Conservation (phyloP, 805 yeast genomes). For the Blastobotrys robertii region DNA sequence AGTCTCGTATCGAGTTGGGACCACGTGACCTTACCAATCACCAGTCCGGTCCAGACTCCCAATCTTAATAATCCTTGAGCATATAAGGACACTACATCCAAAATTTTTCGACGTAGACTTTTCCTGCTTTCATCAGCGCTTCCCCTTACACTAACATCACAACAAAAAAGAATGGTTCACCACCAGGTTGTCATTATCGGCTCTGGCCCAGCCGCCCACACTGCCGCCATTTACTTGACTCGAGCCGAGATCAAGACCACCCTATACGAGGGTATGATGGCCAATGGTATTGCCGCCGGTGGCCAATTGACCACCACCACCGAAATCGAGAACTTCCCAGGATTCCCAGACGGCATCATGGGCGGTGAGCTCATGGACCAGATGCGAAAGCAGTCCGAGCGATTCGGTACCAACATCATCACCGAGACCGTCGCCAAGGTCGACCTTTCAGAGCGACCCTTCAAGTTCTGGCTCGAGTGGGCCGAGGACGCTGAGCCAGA, state of each 20-base stretch:
- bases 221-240: constrained; percentile 94
- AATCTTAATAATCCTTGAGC: not conserved
- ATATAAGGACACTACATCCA: not conserved
- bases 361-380: constrained; percentile 87
- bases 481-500: constrained; percentile 85
- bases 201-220: constrained; percentile 99
- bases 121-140: not conserved
- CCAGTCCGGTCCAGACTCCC: not conserved
- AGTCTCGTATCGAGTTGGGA: too few species aligned
- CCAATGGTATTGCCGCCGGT: constrained; percentile 98
- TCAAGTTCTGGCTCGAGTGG: constrained; percentile 95
- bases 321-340: constrained; percentile 97
- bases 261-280: constrained; percentile 90
- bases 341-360: constrained; percentile 87
- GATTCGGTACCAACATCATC: constrained; percentile 88
- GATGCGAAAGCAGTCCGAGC: constrained; percentile 80
- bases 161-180: constrained; percentile 20
- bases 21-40: too few species aligned
- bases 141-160: not conserved
- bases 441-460: constrained; percentile 80
- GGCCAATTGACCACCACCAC: constrained; percentile 99
- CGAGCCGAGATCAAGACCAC: constrained; percentile 95
- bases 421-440: constrained; percentile 93
- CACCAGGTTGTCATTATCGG: constrained; percentile 40
- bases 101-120: not conserved